These are phyloP conservation scores for Globisporangium cystogenes DNA, from an alignment of 352 stramenopile species.

Conservation along the genomic window DNA sequence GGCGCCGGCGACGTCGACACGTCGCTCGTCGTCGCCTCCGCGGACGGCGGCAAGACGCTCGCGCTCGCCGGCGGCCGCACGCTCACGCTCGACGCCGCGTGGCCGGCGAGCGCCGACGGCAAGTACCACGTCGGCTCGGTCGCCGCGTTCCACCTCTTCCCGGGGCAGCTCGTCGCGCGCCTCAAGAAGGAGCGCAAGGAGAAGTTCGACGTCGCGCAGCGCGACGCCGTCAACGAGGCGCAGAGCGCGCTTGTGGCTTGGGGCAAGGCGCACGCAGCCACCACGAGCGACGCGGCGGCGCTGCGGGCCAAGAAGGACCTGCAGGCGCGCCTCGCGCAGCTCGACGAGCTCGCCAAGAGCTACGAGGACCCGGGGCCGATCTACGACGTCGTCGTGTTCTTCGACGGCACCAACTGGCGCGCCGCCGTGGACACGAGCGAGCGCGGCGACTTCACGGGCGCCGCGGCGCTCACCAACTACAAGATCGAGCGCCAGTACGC, in stretches of 20 bases:
- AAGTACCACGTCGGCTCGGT: slow-evolving; percentile 86
- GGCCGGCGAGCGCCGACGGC: slow-evolving; percentile 41
- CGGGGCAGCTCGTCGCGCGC: slow-evolving; percentile 52
- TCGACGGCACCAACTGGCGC: slow-evolving; percentile 72
- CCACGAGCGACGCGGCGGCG: slow-evolving; percentile 45
- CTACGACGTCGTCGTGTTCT: slow-evolving; percentile 91
- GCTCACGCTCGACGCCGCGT: slow-evolving; percentile 76
- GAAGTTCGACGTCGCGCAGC: slow-evolving; percentile 69
- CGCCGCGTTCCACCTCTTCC: slow-evolving; percentile 88
- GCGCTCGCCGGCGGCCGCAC: slow-evolving; percentile 29
- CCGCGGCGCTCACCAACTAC: slow-evolving; percentile 71
- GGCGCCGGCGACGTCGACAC: slow-evolving; percentile 92
- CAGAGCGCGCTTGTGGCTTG: slow-evolving; percentile 58
- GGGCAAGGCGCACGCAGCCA: slow-evolving; percentile 51
- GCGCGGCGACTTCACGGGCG: slow-evolving; percentile 75
- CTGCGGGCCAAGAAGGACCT: slow-evolving; percentile 78
- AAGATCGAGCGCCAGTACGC: slow-evolving; percentile 72
- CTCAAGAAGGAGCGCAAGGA: slow-evolving; percentile 83
- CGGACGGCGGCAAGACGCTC: slow-evolving; percentile 46
- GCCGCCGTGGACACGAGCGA: slow-evolving; percentile 85
- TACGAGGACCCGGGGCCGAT: slow-evolving; percentile 92
- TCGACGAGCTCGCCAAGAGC: slow-evolving; percentile 65
- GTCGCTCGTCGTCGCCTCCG: slow-evolving; percentile 42
- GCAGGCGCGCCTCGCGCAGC: slow-evolving; percentile 55
- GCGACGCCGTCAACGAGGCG: slow-evolving; percentile 55